Conservation (phyloP, 495 filamentous ascomycete species). For the Pyronema domesticum region DNA sequence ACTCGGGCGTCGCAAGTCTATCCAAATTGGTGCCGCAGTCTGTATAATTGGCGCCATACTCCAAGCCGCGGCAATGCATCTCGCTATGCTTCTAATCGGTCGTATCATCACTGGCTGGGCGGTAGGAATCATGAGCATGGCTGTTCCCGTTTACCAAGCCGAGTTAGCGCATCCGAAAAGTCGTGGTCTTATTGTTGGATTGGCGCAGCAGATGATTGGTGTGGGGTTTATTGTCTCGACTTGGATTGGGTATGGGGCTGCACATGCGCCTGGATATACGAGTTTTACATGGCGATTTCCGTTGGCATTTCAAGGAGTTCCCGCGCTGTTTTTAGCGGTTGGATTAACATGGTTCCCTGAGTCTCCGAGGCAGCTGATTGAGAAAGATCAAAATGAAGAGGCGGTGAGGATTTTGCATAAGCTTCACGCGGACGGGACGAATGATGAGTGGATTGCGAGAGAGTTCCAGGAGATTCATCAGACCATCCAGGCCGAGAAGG, state of each 20-base stretch:
- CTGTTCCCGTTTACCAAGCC: conserved; percentile 42
- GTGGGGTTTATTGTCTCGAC: conserved; percentile 18
- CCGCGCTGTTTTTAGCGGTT: conserved; percentile 13
- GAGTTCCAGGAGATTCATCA: conserved; percentile 34
- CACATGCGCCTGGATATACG: conserved; percentile 14
- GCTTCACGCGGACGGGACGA: conserved; percentile 33
- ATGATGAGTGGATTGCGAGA: conserved; percentile 32
- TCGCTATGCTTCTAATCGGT: conserved; percentile 43
- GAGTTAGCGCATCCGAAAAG: conserved; percentile 30
- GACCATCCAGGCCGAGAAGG: conserved; percentile 33
- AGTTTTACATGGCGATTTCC: conserved; percentile 35
- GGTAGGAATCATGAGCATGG: conserved; percentile 40
- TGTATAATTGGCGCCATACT: conserved; percentile 38
- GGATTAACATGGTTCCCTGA: conserved; percentile 32
- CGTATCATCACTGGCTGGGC: conserved; percentile 46
- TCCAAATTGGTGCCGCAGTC: conserved; percentile 38
- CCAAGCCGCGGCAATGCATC: conserved; percentile 34
- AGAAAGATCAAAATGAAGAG: conserved; percentile 31
- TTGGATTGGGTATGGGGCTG: conserved; percentile 17
- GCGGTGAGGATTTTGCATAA: conserved; percentile 33
- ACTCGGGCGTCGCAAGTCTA: conserved; percentile 23
- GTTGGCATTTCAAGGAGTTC: conserved; percentile 33
- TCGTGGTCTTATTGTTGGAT: conserved; percentile 15
- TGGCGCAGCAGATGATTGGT: conserved; percentile 18
- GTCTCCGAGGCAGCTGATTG: conserved; percentile 38